Percentiles rank a stretch among this genome's conserved stretches.
Conservation (phyloP, 768 basidiomycete species). For the Mycena vitilis region DNA sequence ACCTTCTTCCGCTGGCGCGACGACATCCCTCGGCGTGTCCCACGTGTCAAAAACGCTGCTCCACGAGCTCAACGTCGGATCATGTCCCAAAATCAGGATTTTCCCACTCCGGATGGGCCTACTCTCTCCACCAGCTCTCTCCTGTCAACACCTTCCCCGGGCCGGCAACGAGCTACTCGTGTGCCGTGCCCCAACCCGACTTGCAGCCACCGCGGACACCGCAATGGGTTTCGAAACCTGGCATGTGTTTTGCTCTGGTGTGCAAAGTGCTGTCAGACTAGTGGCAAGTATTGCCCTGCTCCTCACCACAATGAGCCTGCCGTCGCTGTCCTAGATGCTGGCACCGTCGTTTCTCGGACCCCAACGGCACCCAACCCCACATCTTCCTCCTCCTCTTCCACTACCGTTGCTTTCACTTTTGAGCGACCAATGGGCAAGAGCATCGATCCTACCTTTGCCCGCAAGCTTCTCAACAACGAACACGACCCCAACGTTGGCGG, state of each 20-base stretch:
- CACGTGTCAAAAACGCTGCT: too few relatives aligned
- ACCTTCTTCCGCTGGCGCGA: too few relatives aligned
- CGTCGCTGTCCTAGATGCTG: neutral
- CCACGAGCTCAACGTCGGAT: too few relatives aligned
- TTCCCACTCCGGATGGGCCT: neutral
- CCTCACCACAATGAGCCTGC: neutral
- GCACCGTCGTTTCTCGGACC: neutral
- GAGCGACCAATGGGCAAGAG: neutral
- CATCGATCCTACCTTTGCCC: neutral
- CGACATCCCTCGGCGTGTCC: too few relatives aligned
- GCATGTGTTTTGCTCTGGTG: neutral
- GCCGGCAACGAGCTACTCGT: neutral
- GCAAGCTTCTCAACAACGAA: neutral
- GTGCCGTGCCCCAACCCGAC: neutral
- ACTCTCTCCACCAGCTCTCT: too few relatives aligned
- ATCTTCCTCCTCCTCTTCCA: neutral
- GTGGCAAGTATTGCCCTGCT: neutral
- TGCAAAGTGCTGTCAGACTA: neutral
- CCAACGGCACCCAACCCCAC: neutral
- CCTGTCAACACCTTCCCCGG: too few relatives aligned
- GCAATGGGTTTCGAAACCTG: neutral
- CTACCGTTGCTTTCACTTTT: neutral
- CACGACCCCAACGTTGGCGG: neutral
- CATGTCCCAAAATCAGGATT: too few relatives aligned
- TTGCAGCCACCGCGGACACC: neutral